Percentiles rank a stretch among this genome's conserved stretches.
phyloP scores from a whole-genome alignment of 208 protist genomes.

The Acanthamoeba healyi region DNA sequence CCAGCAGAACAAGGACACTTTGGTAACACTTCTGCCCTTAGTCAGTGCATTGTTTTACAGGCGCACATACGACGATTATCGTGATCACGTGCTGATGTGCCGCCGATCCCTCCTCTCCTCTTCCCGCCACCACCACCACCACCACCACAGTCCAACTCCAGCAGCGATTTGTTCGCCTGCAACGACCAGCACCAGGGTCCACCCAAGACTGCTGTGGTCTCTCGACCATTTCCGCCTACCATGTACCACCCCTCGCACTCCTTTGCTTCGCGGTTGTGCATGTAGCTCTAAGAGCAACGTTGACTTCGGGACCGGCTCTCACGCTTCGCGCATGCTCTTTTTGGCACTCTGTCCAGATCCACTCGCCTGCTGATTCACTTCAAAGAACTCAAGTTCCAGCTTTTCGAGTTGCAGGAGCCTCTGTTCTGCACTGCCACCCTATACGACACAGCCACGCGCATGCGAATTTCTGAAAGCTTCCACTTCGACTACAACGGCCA shows the following conservation, averaged over 20 bases:
- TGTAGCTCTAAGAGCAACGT: no score
- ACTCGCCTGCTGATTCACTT: background rate
- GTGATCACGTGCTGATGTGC: background rate
- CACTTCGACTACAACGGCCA: constrained; percentile 14
- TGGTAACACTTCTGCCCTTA: background rate
- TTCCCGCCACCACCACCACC: no score
- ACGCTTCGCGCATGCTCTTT: background rate
- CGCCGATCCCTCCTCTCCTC: background rate
- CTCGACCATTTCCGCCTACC: background rate
- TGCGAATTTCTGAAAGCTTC: constrained; percentile 1
- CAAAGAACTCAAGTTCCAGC: constrained; percentile 6
- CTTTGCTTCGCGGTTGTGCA: background rate
- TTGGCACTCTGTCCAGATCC: background rate
- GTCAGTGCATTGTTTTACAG: no score
- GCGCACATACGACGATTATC: no score
- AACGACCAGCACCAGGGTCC: background rate
- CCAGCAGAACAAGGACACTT: background rate
- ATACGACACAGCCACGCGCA: background rate
- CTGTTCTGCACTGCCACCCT: constrained; percentile 16
- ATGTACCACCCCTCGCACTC: background rate
- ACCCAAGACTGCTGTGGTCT: background rate
- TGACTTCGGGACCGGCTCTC: no score
- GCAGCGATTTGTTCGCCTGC: background rate
- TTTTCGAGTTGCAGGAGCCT: background rate
- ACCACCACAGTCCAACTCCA: background rate